A percentile compares a stretch with the other conserved stretches of the same genome.
These are phyloP conservation scores for Tarenaya hassleriana DNA, from an alignment of 345 rosid species.

Conservation along the genomic window DNA sequence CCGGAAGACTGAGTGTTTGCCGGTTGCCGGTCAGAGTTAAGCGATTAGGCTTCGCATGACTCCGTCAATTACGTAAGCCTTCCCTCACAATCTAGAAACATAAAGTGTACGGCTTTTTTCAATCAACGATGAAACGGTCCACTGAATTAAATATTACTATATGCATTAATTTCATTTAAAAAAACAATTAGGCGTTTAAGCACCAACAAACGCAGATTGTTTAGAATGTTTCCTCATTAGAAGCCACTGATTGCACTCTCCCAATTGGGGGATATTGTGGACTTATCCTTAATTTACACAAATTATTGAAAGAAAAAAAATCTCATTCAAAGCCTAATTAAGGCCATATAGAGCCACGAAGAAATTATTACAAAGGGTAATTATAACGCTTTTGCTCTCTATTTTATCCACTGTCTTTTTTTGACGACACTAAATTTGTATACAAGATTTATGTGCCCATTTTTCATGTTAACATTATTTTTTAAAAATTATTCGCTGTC, in stretches of 20 bases:
- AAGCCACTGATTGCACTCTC: conserved; percentile 24
- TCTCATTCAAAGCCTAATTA: conserved; percentile 36
- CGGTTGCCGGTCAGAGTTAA: conserved; percentile 24
- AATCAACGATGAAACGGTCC: no score
- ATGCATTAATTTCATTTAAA: background rate
- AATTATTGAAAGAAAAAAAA: conserved; percentile 27
- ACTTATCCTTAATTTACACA: conserved; percentile 33
- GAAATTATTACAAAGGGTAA: no score
- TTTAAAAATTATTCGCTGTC: no score
- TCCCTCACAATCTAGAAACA: conserved; percentile 1
- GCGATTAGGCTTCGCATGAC: conserved; percentile 47
- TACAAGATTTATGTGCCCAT: no score
- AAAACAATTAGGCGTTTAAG: background rate
- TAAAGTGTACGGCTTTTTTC: no score
- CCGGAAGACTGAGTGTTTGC: conserved; percentile 24
- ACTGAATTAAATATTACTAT: no score
- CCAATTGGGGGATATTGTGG: conserved; percentile 28
- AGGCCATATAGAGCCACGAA: background rate
- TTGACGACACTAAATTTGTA: no score
- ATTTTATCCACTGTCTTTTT: background rate
- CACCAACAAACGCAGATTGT: conserved; percentile 7
- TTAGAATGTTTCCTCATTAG: conserved; percentile 25
- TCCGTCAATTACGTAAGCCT: conserved; percentile 30
- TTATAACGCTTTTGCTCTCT: conserved; percentile 1
- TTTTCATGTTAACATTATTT: no score